These are phyloP conservation scores for Magnaporthiopsis poae DNA, from an alignment of 2,329 filamentous ascomycete species.

Conservation along the genomic window DNA sequence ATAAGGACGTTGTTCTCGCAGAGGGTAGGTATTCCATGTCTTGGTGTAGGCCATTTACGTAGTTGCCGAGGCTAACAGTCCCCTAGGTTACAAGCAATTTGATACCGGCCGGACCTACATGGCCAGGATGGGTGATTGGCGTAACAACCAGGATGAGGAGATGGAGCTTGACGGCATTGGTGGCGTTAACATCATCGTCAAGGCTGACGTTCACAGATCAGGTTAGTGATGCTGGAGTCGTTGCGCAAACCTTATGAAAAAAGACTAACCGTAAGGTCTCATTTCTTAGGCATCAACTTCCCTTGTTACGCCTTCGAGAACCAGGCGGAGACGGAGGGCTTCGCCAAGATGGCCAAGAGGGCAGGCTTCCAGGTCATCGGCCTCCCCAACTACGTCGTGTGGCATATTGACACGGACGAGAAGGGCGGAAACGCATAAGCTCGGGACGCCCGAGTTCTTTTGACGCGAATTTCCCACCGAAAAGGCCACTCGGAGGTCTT, in stretches of 20 bases:
- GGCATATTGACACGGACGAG: conserved; percentile 95
- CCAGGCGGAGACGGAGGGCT: conserved; percentile 96
- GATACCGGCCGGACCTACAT: conserved; percentile 85
- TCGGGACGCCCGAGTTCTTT: not conserved
- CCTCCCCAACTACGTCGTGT: conserved; percentile 93
- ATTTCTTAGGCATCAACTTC: conserved; percentile 76
- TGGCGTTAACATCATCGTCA: conserved; percentile 93
- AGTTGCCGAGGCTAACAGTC: conserved; percentile 11
- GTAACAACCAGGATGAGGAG: conserved; percentile 82
- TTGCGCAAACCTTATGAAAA: too few species aligned
- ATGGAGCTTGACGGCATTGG: conserved; percentile 90
- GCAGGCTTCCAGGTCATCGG: conserved; percentile 89
- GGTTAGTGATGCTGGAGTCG: conserved; percentile 36
- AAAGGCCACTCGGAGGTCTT: not conserved
- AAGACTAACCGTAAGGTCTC: not conserved
- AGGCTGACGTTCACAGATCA: conserved; percentile 92
- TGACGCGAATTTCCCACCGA: not conserved
- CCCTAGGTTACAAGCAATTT: conserved; percentile 77
- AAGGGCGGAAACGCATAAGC: conserved; percentile 66
- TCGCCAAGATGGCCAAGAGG: conserved; percentile 95
- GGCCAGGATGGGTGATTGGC: conserved; percentile 84
- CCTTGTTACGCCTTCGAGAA: conserved; percentile 95
- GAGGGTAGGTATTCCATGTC: conserved; percentile 51
- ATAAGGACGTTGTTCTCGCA: conserved; percentile 74
- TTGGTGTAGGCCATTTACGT: not conserved